Evolutionary conservation across 345 rosid genomes (phyloP).

Genomic region (Salix caprea): DNA sequence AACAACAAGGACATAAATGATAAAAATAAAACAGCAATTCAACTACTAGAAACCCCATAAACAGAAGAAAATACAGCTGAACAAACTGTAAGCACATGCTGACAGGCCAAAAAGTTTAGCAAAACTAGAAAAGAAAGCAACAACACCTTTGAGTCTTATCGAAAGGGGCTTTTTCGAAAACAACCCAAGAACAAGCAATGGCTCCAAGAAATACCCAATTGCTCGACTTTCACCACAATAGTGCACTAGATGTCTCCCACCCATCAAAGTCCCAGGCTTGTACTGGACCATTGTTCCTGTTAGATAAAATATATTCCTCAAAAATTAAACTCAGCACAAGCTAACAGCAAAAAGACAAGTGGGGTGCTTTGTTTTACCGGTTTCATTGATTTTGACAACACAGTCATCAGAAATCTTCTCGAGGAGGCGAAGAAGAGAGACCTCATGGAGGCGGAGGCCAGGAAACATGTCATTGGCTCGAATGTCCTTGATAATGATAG

Average conservation of each 20-base stretch:
- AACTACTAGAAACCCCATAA: not conserved
- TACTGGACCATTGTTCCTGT: slow-evolving; percentile 63
- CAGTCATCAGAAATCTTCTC: slow-evolving; percentile 71
- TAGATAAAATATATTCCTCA: not conserved
- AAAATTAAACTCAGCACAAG: not conserved
- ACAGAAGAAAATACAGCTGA: not conserved
- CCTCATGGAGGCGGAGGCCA: slow-evolving; percentile 72
- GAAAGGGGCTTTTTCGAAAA: slow-evolving; percentile 63
- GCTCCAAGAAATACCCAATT: slow-evolving; percentile 84
- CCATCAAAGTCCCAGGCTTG: slow-evolving; percentile 80
- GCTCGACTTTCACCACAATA: slow-evolving; percentile 72
- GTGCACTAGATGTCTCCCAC: slow-evolving; percentile 66
- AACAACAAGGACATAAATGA: not conserved
- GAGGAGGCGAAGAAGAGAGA: slow-evolving; percentile 75
- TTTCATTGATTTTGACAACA: slow-evolving; percentile 60
- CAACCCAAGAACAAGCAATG: slow-evolving; percentile 68
- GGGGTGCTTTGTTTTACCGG: slow-evolving; percentile 37
- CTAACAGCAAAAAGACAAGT: not conserved
- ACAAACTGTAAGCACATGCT: not conserved
- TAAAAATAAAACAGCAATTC: not conserved
- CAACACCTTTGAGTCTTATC: slow-evolving; percentile 66
- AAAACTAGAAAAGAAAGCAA: not conserved
- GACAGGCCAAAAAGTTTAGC: not conserved
- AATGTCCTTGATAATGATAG: slow-evolving; percentile 60
- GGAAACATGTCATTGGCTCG: slow-evolving; percentile 63